phyloP scores from a whole-genome alignment of 1,139 yeast species.

The Debaryomyces sp. region DNA sequence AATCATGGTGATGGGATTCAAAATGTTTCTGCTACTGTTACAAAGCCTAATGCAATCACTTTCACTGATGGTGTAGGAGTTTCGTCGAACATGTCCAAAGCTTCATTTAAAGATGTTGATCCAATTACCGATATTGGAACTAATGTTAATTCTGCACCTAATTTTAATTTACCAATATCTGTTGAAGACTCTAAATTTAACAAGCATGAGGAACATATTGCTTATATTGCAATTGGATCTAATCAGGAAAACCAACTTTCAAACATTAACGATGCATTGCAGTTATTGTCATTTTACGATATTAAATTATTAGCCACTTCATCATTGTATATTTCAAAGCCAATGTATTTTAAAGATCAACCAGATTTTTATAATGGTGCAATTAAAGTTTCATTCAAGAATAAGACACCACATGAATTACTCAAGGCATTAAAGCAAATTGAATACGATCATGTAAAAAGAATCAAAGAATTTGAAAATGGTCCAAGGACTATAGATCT shows the following conservation, averaged over 20 bases:
- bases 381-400: constrained; percentile 54
- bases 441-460: constrained; percentile 69
- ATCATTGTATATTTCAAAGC: constrained; percentile 81
- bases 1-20: constrained; percentile 38
- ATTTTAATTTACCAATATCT: constrained; percentile 43
- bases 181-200: constrained; percentile 17
- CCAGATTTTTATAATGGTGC: constrained; percentile 85
- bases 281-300: constrained; percentile 43
- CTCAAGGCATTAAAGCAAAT: constrained; percentile 66
- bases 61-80: constrained; percentile 93
- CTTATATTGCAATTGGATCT: constrained; percentile 86
- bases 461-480: constrained; percentile 79
- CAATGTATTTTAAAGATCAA: constrained; percentile 89
- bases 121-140: constrained; percentile 20
- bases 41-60: constrained; percentile 87
- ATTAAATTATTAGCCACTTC: constrained; percentile 65
- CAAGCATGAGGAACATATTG: constrained; percentile 46
- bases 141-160: not conserved
- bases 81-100: constrained; percentile 53
- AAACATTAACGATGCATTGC: constrained; percentile 63
- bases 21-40: constrained; percentile 58
- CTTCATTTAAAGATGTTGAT: constrained; percentile 31
- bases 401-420: constrained; percentile 63
- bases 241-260: constrained; percentile 73
- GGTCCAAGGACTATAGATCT: constrained; percentile 92